Base-by-base conservation (phyloP, 441 rosid genomes). In the Theobroma grandiflorum region DNA sequence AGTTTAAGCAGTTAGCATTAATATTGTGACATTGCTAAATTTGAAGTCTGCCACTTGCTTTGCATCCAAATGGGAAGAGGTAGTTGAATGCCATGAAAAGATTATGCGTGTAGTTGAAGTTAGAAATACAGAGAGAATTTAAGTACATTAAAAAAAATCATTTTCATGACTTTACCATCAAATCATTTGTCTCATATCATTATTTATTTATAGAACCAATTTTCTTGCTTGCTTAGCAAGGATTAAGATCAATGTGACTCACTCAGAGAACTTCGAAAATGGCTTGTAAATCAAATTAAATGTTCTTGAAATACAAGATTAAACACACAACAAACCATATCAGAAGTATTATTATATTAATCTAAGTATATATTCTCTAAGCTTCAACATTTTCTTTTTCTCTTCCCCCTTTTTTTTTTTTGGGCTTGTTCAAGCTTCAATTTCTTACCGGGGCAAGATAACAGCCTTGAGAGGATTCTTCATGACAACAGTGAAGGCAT, bases 401-500 rank as follows among this genome's bases (percentile, higher is more conserved):
- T 55, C 20, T n/a, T 42, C 33, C 43, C 59, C 12, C 47, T 7
- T 26, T 26, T 26, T 26, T 2, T 16, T 50, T 11, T 42, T 16
- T 33, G 15, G 20, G 43, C 15, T 49, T 33, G 38, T 57, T 57
- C 58, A 59, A 50, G 9, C 22, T 12, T 49, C 58, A 22, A 47
- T 26, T 58, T 14, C 50, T 74, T 2, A 84, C 83, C 99, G 86
- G 0, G 96, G 85, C 77, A 87, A 49, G 59, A 94, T 83, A 65
- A 83, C 79, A 4, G 96, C 96, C 88, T 86, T 94, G 55, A 95
- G 91, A 37, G 98, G 87, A 79, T 90, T 88, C 83, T 95, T 95
- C 99, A 93, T 93, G 45, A 94, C 96, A 45, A 95, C 96, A 0
- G 99, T 95, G 78, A 95, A 95, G 31, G 99, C 97, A 33, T 88